Evolutionary conservation across 495 filamentous ascomycete species (phyloP).

Genomic region (Aspergillus steynii): DNA sequence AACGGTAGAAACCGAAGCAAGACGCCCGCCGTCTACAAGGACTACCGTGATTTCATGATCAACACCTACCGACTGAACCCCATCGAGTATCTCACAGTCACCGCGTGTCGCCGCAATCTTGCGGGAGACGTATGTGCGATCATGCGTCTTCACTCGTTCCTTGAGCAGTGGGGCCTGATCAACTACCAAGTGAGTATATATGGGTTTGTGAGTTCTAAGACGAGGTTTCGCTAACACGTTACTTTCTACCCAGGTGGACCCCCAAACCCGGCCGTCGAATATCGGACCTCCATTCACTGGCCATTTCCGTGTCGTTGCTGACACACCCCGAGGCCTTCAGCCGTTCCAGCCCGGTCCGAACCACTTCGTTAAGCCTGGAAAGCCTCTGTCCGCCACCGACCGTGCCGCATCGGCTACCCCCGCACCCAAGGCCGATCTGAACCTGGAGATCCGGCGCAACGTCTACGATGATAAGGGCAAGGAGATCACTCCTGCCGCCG

Average conservation of each 20-base stretch:
- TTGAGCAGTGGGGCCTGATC: conserved; percentile 99
- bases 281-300: conserved; percentile 96
- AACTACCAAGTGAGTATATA: conserved; percentile 80
- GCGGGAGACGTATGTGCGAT: conserved; percentile 98
- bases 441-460: conserved; percentile 88
- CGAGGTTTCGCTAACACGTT: conserved; percentile 11
- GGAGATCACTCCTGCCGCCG: conserved; percentile 62
- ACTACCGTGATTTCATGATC: conserved; percentile 99
- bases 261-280: conserved; percentile 89
- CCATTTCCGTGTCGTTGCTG: conserved; percentile 91
- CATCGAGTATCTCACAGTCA: conserved; percentile 93
- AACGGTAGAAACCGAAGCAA: conserved; percentile 97
- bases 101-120: conserved; percentile 92
- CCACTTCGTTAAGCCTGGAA: conserved; percentile 70
- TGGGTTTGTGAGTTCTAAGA: not conserved
- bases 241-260: conserved; percentile 70
- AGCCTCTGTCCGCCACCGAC: conserved; percentile 67
- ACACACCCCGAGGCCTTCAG: conserved; percentile 92
- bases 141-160: conserved; percentile 95
- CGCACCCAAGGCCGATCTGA: conserved; percentile 74
- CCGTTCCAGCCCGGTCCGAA: conserved; percentile 88
- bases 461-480: conserved; percentile 93
- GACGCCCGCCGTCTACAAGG: conserved; percentile 95
- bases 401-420: conserved; percentile 71
- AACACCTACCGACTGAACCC: conserved; percentile 97